Evolutionary conservation across 768 basidiomycete genomes (phyloP), one percentile per base, ranked within the genome.

Genomic region (Kwoniella shandongensis): DNA sequence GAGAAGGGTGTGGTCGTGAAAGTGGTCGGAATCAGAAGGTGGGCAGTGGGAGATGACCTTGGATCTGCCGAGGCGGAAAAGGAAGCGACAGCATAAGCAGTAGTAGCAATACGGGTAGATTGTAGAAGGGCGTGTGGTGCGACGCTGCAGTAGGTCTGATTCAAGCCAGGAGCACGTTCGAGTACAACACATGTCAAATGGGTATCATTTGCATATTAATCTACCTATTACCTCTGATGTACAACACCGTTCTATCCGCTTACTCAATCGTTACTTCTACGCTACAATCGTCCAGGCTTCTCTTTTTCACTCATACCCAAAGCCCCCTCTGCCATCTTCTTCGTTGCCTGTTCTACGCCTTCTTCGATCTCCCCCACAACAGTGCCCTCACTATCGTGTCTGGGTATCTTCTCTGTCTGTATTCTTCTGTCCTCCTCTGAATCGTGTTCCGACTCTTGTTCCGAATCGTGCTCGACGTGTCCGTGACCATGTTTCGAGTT

Each of bases 1-100:
- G 65, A 73, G 54, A 57, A 62, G 42, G 69, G 65, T 0, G 44
- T 76, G 23, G 62, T 60, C 36, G 62, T 76, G 12, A 50, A 61
- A 35, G 65, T 76, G 3, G 68, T 66, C 7, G 73, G 69, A 0
- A 67, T 76, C 51, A 63, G 65, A 46, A 40, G 75, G 44, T 76
- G 75, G 75, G 56, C 59, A 12, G 66, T 74, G 8, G 65, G 66
- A 7, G 75, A 73, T 32, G 67, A 58, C 10, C 18, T 63, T n/a
- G 56, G 49, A 17, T 12, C 13, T 27, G 27, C 47, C 11, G 25
- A n/a, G 17, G 25, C 15, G 20, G 38, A 48, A 6, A 40, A 26
- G 17, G 47, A 48, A 36, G 22, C 40, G n/a, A 5, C 15, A 7
- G 40, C n/a, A 7, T 41, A 22, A 7, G 40, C 7, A 6, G 32